Evolutionary conservation across 2,329 filamentous ascomycete species (phyloP).

Genomic region (Verticillium dahliae): DNA sequence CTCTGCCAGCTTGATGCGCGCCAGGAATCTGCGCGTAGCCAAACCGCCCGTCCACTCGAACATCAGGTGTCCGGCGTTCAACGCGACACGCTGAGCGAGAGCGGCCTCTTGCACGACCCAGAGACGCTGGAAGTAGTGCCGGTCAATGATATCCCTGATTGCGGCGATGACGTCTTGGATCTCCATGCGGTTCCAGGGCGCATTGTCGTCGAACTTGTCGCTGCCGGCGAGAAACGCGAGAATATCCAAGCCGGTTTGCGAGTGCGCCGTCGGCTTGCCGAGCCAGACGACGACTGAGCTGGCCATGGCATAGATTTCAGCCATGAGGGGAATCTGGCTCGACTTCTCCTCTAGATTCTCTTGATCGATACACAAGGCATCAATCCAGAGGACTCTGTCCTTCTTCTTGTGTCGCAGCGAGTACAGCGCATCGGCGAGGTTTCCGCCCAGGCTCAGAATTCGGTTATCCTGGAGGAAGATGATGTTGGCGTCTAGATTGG

Average conservation of each 20-base stretch:
- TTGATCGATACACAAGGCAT: slow-evolving; percentile 16
- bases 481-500: not conserved
- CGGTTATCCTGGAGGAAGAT: not conserved
- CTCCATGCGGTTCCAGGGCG: slow-evolving; percentile 9
- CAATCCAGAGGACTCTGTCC: slow-evolving; percentile 15
- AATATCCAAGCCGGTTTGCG: slow-evolving; percentile 8
- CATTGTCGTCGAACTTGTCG: slow-evolving; percentile 1
- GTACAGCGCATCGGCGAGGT: slow-evolving; percentile 13
- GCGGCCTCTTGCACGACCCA: slow-evolving; percentile 25
- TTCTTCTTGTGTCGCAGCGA: slow-evolving; percentile 7
- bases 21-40: not conserved
- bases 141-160: slow-evolving; percentile 22
- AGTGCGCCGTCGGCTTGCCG: slow-evolving; percentile 10
- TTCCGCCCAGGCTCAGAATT: not conserved
- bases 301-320: slow-evolving; percentile 13
- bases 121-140: slow-evolving; percentile 26
- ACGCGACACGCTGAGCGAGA: slow-evolving; percentile 13
- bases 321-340: slow-evolving; percentile 7
- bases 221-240: slow-evolving; percentile 4
- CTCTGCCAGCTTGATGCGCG: not conserved
- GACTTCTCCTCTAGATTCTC: slow-evolving; percentile 1
- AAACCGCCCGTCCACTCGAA: not conserved
- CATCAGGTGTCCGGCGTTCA: slow-evolving; percentile 3
- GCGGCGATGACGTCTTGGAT: slow-evolving; percentile 8
- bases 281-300: slow-evolving; percentile 14